A percentile compares a stretch with the other conserved stretches of the same genome.
These are phyloP conservation scores for Pseudonitzschia delicatissima DNA, from an alignment of 108 stramenopile genomes.

Conservation along the genomic window DNA sequence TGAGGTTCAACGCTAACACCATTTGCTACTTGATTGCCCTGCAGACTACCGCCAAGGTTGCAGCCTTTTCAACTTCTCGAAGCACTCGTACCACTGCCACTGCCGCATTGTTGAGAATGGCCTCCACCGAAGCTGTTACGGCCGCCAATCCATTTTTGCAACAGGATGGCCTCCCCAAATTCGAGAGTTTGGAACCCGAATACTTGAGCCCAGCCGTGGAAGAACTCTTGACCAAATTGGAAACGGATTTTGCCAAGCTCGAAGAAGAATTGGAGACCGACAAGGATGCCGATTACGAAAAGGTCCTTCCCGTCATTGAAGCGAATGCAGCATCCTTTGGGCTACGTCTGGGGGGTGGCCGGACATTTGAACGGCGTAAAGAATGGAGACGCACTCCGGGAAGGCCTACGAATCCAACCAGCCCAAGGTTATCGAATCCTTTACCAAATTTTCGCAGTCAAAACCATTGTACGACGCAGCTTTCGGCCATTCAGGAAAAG, in stretches of 20 bases:
- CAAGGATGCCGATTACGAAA: constrained; percentile 38
- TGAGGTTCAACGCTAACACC: no score
- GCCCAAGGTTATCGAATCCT: constrained; percentile 86
- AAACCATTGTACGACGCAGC: constrained; percentile 88
- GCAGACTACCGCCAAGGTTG: neutral
- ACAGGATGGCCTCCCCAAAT: constrained; percentile 83
- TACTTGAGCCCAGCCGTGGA: constrained; percentile 86
- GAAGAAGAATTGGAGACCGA: constrained; percentile 45
- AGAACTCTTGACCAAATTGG: constrained; percentile 56
- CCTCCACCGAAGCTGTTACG: neutral
- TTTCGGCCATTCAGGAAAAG: constrained; percentile 55
- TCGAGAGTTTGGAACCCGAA: constrained; percentile 71
- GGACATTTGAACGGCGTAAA: constrained; percentile 96
- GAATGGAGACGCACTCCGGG: constrained; percentile 90
- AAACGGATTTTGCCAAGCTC: constrained; percentile 64
- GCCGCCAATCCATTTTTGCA: constrained; percentile 76
- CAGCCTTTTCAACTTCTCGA: neutral
- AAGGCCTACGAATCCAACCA: constrained; percentile 91
- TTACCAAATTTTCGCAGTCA: constrained; percentile 87
- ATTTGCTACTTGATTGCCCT: no score
- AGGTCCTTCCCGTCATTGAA: constrained; percentile 79
- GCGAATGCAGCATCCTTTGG: constrained; percentile 69
- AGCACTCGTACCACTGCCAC: neutral
- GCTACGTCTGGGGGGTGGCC: constrained; percentile 96
- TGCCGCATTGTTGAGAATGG: neutral